A percentile compares a stretch with the other conserved stretches of the same genome.
These are phyloP conservation scores for Rauvolfia tetraphylla DNA, from an alignment of 257 asterid species.

Conservation along the genomic window DNA sequence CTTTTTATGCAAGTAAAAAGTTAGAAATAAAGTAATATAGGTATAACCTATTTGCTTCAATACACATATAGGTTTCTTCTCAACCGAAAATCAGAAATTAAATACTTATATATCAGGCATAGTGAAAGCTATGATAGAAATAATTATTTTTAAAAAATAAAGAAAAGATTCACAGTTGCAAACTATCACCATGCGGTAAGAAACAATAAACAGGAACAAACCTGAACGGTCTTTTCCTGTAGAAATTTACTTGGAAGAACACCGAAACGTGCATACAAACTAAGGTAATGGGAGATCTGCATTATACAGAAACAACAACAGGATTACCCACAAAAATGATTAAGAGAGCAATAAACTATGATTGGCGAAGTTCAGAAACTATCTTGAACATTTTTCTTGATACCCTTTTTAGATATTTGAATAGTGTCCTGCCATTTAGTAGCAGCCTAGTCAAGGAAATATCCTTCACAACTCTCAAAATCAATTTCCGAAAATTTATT, in stretches of 20 bases:
- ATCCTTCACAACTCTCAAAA: neutral
- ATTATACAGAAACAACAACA: slow-evolving; percentile 9
- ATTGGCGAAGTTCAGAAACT: neutral
- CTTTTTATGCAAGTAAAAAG: neutral
- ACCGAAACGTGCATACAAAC: slow-evolving; percentile 56
- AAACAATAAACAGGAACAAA: slow-evolving; percentile 25
- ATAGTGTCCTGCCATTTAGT: no score
- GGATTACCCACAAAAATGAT: neutral
- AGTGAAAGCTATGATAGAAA: neutral
- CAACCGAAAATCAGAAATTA: neutral
- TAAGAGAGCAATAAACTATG: neutral
- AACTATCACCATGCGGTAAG: slow-evolving; percentile 6
- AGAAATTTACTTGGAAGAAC: slow-evolving; percentile 80
- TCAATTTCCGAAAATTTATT: slow-evolving; percentile 1
- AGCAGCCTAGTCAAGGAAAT: neutral
- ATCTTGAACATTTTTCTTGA: no score
- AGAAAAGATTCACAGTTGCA: neutral
- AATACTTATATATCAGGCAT: neutral
- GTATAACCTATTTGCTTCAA: neutral
- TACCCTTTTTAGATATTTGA: no score
- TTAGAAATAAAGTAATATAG: neutral
- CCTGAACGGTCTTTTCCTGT: slow-evolving; percentile 71
- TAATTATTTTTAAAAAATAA: neutral
- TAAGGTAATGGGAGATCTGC: slow-evolving; percentile 79
- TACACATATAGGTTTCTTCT: neutral